phyloP scores from a whole-genome alignment of 805 yeast species.

The Wickerhamiella nectarea region DNA sequence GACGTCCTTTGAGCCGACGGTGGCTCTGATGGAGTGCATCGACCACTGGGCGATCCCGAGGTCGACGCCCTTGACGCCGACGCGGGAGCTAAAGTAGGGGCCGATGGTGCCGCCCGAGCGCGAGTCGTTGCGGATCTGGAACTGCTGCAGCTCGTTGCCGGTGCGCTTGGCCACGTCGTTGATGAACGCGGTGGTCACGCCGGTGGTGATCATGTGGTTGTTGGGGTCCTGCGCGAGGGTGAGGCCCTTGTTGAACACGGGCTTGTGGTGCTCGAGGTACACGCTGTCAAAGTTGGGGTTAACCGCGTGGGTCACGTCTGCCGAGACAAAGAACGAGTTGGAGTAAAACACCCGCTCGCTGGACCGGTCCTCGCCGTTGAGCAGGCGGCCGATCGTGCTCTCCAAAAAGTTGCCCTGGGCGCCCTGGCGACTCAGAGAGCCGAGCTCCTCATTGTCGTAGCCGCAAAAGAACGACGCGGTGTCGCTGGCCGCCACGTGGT shows the following conservation, averaged over 20 bases:
- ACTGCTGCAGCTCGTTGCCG: constrained; percentile 55
- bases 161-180: constrained; percentile 56
- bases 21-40: constrained; percentile 78
- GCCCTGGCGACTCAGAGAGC: constrained; percentile 69
- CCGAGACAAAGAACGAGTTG: constrained; percentile 65
- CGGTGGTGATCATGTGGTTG: constrained; percentile 74
- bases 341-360: constrained; percentile 40
- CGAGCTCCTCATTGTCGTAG: constrained; percentile 76
- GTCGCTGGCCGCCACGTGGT: constrained; percentile 23
- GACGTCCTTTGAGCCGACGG: constrained; percentile 64
- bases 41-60: constrained; percentile 72
- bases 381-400: constrained; percentile 40
- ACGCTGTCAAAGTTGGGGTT: constrained; percentile 52
- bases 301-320: constrained; percentile 71
- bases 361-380: constrained; percentile 23
- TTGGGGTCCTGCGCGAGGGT: constrained; percentile 62
- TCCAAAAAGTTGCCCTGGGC: constrained; percentile 67
- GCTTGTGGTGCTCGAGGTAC: constrained; percentile 66
- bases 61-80: constrained; percentile 47
- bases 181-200: constrained; percentile 53
- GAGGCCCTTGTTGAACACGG: constrained; percentile 65
- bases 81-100: constrained; percentile 32
- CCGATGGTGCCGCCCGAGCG: constrained; percentile 88
- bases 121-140: constrained; percentile 75
- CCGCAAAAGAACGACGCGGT: constrained; percentile 41